phyloP scores from a whole-genome alignment of 805 yeast species.

The Candida germanica region DNA sequence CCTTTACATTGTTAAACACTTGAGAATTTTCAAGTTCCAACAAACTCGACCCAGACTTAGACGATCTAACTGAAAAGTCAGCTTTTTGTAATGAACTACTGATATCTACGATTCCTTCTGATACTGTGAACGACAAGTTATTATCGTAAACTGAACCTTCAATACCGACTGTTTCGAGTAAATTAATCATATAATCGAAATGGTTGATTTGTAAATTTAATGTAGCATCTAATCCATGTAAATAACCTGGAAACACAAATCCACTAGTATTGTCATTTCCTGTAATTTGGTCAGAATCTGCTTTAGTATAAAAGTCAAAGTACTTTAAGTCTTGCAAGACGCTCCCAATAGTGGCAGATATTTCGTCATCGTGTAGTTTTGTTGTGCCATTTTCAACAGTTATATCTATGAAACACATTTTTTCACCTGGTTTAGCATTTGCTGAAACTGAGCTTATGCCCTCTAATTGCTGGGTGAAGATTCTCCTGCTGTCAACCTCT shows the following conservation, averaged over 20 bases:
- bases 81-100: conserved; percentile 19
- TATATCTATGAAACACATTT: conserved; percentile 3
- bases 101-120: conserved; percentile 13
- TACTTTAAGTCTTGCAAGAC: conserved; percentile 7
- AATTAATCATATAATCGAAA: conserved; percentile 18
- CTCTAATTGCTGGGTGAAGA: conserved; percentile 4
- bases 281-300: neutral
- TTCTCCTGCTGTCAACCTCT: neutral
- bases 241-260: neutral
- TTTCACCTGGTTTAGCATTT: neutral
- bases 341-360: conserved; percentile 1
- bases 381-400: conserved; percentile 6
- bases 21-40: conserved; percentile 27
- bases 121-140: conserved; percentile 13
- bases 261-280: neutral
- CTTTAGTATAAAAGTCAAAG: conserved; percentile 9
- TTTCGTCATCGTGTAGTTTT: conserved; percentile 3
- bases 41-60: conserved; percentile 12
- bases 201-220: conserved; percentile 19
- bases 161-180: conserved; percentile 16
- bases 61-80: conserved; percentile 15
- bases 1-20: conserved; percentile 15
- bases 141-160: conserved; percentile 18
- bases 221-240: conserved; percentile 3
- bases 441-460: conserved; percentile 8